phyloP scores from a whole-genome alignment of 192 early-diverging fungal species.

The Podila clonocystis region DNA sequence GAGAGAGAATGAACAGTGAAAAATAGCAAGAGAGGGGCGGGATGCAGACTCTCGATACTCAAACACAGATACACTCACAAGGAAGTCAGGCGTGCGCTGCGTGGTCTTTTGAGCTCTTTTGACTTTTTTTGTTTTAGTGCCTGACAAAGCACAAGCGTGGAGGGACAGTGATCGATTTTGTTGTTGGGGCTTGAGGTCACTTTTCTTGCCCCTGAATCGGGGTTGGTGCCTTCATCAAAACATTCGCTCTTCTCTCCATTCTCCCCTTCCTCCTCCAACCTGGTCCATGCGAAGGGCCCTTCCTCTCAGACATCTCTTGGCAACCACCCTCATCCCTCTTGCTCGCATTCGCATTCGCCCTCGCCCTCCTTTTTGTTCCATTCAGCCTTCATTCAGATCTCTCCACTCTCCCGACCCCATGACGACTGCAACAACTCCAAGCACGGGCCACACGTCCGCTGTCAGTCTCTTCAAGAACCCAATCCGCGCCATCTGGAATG shows the following conservation, averaged over 20 bases:
- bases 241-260: background rate
- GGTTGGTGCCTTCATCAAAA: too few relatives aligned
- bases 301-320: background rate
- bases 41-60: too few relatives aligned
- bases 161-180: too few relatives aligned
- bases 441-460: conserved; percentile 6
- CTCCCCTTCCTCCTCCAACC: background rate
- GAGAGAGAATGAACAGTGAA: background rate
- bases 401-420: background rate
- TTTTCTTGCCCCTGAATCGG: too few relatives aligned
- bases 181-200: too few relatives aligned
- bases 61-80: too few relatives aligned
- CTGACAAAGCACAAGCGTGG: background rate
- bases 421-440: conserved; percentile 8
- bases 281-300: too few relatives aligned
- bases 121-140: background rate
- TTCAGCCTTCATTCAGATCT: background rate
- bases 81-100: too few relatives aligned
- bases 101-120: too few relatives aligned
- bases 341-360: background rate
- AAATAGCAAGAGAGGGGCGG: background rate
- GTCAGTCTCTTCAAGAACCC: conserved; percentile 43
- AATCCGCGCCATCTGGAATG: conserved; percentile 42
- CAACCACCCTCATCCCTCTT: background rate
- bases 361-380: background rate